These are phyloP conservation scores for Misopates orontium DNA, from an alignment of 257 asterid species.

Conservation along the genomic window DNA sequence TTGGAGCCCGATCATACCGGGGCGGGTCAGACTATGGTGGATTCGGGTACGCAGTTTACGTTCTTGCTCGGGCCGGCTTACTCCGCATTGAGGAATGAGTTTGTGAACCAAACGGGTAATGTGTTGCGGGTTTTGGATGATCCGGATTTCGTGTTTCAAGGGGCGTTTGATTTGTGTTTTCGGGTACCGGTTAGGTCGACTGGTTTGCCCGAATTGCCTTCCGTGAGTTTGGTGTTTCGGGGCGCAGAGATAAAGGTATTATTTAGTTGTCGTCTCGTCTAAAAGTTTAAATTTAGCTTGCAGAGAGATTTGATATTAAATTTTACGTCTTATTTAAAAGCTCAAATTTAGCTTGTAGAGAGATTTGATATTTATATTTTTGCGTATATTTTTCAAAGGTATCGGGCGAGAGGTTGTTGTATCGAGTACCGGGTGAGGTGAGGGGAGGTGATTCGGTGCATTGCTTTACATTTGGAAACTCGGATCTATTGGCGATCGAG, in stretches of 20 bases:
- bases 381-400: conserved; percentile 18
- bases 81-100: conserved; percentile 55
- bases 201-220: conserved; percentile 49
- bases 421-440: conserved; percentile 58
- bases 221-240: conserved; percentile 63
- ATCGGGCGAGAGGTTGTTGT: conserved; percentile 47
- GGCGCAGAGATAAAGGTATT: conserved; percentile 64
- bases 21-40: conserved; percentile 97
- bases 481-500: conserved; percentile 62
- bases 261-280: too few species aligned
- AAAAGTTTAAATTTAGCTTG: too few species aligned
- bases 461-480: conserved; percentile 86
- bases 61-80: conserved; percentile 88
- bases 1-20: conserved; percentile 91
- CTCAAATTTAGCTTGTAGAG: too few species aligned
- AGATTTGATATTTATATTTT: too few species aligned
- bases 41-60: conserved; percentile 93
- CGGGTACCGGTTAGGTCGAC: conserved; percentile 39
- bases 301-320: too few species aligned
- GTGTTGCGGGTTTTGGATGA: conserved; percentile 58
- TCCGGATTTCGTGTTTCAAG: conserved; percentile 78
- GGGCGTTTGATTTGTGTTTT: conserved; percentile 82
- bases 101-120: conserved; percentile 44
- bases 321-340: too few species aligned
- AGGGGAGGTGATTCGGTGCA: conserved; percentile 59